Evolutionary conservation across 371 early-diverging fungal genomes (phyloP).

Genomic region (Mortierella sp.): DNA sequence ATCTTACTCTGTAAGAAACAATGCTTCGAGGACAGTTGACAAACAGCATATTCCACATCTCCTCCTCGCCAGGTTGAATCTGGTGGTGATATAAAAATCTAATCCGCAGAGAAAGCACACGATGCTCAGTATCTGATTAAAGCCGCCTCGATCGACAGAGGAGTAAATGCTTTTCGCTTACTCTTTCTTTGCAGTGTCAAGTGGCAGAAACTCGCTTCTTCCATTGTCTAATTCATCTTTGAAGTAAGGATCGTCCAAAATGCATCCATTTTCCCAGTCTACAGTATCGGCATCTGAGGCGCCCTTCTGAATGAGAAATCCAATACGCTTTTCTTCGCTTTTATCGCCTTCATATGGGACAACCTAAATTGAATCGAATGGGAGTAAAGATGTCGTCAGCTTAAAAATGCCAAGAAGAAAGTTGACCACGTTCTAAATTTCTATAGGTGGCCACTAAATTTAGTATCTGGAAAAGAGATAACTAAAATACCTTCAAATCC

Average conservation of each 20-base stretch:
- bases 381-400: neutral
- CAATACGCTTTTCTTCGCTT: slow-evolving; percentile 35
- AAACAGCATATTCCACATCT: slow-evolving; percentile 63
- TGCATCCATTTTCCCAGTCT: slow-evolving; percentile 46
- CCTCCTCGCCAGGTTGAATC: slow-evolving; percentile 57
- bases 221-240: slow-evolving; percentile 29
- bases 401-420: neutral
- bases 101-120: neutral
- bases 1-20: slow-evolving; percentile 59
- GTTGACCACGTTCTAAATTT: neutral
- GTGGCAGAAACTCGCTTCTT: slow-evolving; percentile 27
- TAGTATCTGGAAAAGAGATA: neutral
- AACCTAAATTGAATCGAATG: slow-evolving; percentile 13
- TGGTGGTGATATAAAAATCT: slow-evolving; percentile 56
- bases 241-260: slow-evolving; percentile 37
- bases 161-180: slow-evolving; percentile 3
- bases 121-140: neutral
- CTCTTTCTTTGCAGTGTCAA: slow-evolving; percentile 28
- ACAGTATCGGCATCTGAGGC: slow-evolving; percentile 26
- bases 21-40: slow-evolving; percentile 60
- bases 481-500: slow-evolving; percentile 57
- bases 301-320: slow-evolving; percentile 43
- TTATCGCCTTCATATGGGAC: slow-evolving; percentile 21
- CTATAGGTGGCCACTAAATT: neutral
- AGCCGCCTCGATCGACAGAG: too few species aligned